These are phyloP conservation scores for Corynascus novoguineensis DNA, from an alignment of 495 filamentous ascomycete species.

Conservation along the genomic window DNA sequence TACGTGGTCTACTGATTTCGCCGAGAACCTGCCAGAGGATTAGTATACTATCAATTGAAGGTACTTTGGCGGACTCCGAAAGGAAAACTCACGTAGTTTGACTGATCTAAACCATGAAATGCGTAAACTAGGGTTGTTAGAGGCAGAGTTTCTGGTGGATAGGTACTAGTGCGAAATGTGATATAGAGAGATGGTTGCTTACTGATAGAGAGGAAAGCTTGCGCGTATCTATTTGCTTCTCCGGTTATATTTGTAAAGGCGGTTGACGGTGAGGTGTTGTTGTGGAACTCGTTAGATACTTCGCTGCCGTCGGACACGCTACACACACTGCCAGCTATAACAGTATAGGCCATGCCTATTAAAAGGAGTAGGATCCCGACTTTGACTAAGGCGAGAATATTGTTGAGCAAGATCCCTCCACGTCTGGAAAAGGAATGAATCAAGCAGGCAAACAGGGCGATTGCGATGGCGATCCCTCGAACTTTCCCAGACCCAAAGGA, in stretches of 20 bases:
- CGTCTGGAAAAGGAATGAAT: not conserved
- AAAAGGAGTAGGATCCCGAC: not conserved
- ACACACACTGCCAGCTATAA: not conserved
- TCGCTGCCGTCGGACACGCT: not conserved
- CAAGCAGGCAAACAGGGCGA: not conserved
- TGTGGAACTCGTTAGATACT: not conserved
- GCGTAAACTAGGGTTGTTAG: not conserved
- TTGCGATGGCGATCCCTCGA: not conserved
- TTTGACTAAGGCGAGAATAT: not conserved
- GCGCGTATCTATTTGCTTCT: not conserved
- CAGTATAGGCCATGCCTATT: not conserved
- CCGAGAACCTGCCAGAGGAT: not conserved
- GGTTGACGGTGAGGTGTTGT: not conserved
- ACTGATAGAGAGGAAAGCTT: not conserved
- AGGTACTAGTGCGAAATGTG: too few species aligned
- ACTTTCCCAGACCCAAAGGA: not conserved
- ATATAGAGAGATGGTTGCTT: not conserved
- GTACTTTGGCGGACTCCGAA: too few species aligned
- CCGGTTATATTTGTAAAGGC: not conserved
- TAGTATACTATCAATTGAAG: too few species aligned
- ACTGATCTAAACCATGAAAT: not conserved
- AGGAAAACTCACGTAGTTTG: not conserved
- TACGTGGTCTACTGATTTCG: not conserved
- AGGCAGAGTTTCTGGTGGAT: too few species aligned
- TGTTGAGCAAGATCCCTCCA: not conserved